These are phyloP conservation scores for Ophiostoma sp. DNA, from an alignment of 2,329 filamentous ascomycete genomes.

Conservation along the genomic window DNA sequence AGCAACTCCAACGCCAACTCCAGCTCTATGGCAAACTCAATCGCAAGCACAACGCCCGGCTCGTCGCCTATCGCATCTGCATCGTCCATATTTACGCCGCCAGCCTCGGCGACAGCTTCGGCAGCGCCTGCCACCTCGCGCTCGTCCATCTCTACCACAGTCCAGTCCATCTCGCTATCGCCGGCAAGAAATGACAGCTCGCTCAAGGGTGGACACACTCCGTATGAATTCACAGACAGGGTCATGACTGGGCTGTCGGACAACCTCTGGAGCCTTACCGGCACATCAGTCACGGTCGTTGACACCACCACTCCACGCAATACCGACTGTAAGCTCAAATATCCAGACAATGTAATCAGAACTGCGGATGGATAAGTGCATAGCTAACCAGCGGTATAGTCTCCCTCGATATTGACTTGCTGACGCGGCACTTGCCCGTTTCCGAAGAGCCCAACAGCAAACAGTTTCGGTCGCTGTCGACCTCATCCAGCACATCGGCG, in stretches of 20 bases:
- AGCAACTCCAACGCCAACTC: conserved; percentile 5
- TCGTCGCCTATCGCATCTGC: conserved; percentile 14
- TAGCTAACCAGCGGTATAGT: conserved; percentile 9
- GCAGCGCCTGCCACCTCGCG: background rate
- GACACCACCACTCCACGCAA: conserved; percentile 4
- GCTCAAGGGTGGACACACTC: background rate
- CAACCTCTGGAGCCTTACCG: conserved; percentile 12
- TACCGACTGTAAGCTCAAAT: background rate
- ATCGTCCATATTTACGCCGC: conserved; percentile 5
- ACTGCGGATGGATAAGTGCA: background rate
- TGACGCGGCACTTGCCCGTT: conserved; percentile 6
- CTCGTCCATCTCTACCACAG: conserved; percentile 1
- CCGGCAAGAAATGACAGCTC: conserved; percentile 1
- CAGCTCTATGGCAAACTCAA: background rate
- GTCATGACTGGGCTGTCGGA: background rate
- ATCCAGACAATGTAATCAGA: background rate
- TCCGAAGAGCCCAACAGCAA: conserved; percentile 8
- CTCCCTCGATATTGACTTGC: conserved; percentile 21
- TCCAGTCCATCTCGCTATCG: conserved; percentile 7
- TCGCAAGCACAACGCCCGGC: conserved; percentile 7
- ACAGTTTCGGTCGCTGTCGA: background rate
- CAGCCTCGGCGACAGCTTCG: background rate
- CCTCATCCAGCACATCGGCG: background rate
- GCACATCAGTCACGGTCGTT: conserved; percentile 9
- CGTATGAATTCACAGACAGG: background rate